A percentile compares a stretch with the other conserved stretches of the same genome.
phyloP scores from a whole-genome alignment of 108 stramenopile species.

The Cyclotella baltica region DNA sequence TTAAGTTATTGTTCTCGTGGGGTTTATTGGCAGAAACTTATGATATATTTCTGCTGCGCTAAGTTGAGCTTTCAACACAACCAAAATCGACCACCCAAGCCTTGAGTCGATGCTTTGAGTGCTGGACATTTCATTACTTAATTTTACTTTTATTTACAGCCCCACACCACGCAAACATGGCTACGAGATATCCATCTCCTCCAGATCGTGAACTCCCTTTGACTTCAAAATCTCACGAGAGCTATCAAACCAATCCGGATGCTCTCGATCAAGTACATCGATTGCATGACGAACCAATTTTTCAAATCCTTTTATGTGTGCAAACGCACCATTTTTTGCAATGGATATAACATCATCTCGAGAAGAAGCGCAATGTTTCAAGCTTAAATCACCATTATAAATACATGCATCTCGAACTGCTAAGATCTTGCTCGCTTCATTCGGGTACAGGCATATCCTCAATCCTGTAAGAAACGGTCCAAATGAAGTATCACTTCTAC shows the following conservation, averaged over 20 bases:
- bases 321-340: not conserved
- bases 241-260: not conserved
- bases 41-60: too few relatives aligned
- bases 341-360: not conserved
- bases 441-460: constrained; percentile 13
- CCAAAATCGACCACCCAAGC: too few relatives aligned
- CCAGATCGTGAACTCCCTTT: too few relatives aligned
- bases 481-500: constrained; percentile 1
- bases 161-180: too few relatives aligned
- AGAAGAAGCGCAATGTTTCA: not conserved
- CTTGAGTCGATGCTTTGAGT: too few relatives aligned
- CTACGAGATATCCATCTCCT: too few relatives aligned
- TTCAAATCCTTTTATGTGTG: constrained; percentile 3
- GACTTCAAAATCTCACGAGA: constrained; percentile 1
- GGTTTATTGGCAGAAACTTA: too few relatives aligned
- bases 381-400: not conserved
- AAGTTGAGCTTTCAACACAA: too few relatives aligned
- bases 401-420: constrained; percentile 20
- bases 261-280: not conserved
- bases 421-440: not conserved
- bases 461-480: constrained; percentile 14
- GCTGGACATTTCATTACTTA: too few relatives aligned
- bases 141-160: too few relatives aligned
- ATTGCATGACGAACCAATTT: constrained; percentile 11
- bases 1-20: too few relatives aligned